Evolutionary conservation across 129 eudicot species (phyloP).

Genomic region (Chrysanthemum lavandulifolium): DNA sequence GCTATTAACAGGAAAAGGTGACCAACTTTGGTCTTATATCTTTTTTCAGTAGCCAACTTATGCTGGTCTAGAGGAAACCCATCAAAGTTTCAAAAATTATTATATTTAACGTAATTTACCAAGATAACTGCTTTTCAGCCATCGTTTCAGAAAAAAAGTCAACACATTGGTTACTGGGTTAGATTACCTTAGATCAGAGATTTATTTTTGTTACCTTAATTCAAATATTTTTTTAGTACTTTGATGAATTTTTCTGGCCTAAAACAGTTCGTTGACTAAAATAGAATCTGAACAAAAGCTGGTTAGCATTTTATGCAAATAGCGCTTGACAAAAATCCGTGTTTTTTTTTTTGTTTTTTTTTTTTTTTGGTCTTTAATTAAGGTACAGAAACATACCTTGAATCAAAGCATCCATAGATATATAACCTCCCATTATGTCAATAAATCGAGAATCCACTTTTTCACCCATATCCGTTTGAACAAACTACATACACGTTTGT

Average conservation of each 20-base stretch:
- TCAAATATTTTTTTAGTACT: neutral
- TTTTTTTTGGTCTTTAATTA: too few species aligned
- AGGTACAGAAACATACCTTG: constrained; percentile 46
- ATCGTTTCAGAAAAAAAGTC: too few species aligned
- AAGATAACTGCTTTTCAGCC: neutral
- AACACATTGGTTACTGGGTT: too few species aligned
- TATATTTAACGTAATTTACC: neutral
- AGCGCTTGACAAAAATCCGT: too few species aligned
- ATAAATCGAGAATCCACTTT: constrained; percentile 43
- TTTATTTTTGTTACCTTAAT: too few species aligned
- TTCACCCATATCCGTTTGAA: constrained; percentile 66
- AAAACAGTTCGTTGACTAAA: neutral
- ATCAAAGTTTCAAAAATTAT: neutral
- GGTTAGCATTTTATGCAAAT: neutral
- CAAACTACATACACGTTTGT: constrained; percentile 58
- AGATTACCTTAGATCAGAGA: neutral
- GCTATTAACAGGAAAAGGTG: neutral
- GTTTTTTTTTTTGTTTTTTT: neutral
- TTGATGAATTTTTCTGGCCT: neutral
- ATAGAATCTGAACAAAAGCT: neutral
- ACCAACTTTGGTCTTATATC: neutral
- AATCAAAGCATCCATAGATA: constrained; percentile 74
- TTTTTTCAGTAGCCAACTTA: neutral
- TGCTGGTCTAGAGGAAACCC: neutral
- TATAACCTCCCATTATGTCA: constrained; percentile 63